phyloP scores from a whole-genome alignment of 305 asterid species.

The Fraxinus sp. region DNA sequence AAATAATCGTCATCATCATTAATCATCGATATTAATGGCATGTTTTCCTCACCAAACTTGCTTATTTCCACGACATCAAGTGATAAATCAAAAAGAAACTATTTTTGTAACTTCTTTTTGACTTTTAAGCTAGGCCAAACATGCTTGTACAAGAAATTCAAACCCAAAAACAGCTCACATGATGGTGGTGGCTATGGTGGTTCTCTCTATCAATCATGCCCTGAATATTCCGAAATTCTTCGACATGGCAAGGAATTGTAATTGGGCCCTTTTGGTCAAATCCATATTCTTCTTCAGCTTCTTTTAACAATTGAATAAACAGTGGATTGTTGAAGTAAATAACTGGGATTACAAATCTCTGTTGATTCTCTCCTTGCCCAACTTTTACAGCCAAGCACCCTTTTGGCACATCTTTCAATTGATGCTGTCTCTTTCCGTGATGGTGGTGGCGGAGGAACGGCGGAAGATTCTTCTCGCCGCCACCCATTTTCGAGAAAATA shows the following conservation, averaged over 20 bases:
- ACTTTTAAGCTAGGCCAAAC: neutral
- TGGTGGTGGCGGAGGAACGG: conserved; percentile 13
- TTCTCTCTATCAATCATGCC: conserved; percentile 19
- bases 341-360: conserved; percentile 30
- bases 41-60: neutral
- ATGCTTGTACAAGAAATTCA: neutral
- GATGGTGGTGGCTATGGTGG: conserved; percentile 16
- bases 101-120: neutral
- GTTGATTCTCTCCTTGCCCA: conserved; percentile 22
- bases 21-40: neutral
- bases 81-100: neutral
- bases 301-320: conserved; percentile 32
- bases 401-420: conserved; percentile 28
- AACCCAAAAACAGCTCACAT: conserved; percentile 27
- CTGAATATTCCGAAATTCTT: conserved; percentile 24
- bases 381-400: conserved; percentile 32
- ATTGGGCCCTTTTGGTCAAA: conserved; percentile 36
- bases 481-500: conserved; percentile 1
- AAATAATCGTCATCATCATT: neutral
- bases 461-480: conserved; percentile 15
- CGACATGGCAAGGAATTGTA: conserved; percentile 31
- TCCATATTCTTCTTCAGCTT: conserved; percentile 37
- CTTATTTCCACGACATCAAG: neutral
- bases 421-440: conserved; percentile 15
- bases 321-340: conserved; percentile 30